Conservation (phyloP, 208 protist genomes). For the Naegleria fowleri region DNA sequence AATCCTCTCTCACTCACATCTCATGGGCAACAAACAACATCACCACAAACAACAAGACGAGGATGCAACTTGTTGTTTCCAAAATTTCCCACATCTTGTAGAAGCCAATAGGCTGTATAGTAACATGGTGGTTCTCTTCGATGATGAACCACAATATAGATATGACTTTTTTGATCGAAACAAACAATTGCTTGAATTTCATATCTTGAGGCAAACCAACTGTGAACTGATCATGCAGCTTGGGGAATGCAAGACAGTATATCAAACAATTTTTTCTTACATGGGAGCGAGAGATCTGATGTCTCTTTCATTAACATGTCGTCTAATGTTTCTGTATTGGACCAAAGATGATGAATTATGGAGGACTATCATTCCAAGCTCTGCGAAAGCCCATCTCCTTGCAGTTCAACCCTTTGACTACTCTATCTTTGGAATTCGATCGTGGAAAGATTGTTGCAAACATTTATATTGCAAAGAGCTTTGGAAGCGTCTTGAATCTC, state of each 20-base stretch:
- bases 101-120: neutral
- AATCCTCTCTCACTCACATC: no score
- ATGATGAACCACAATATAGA: neutral
- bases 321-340: neutral
- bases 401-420: neutral
- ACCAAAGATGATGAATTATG: neutral
- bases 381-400: neutral
- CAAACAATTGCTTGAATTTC: neutral
- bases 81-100: neutral
- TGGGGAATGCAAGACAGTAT: neutral
- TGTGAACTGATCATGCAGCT: neutral
- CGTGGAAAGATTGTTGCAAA: neutral
- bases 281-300: neutral
- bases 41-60: no score
- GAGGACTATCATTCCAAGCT: neutral
- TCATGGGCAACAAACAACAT: no score
- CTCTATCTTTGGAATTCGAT: neutral
- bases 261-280: neutral
- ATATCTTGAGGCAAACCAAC: neutral
- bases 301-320: neutral
- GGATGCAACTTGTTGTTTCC: no score
- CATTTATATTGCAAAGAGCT: neutral
- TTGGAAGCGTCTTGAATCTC: neutral
- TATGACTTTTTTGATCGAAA: neutral
- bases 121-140: neutral